These are phyloP conservation scores for Fonsecaea pugnacius DNA, from an alignment of 2,329 filamentous ascomycete genomes.

Conservation along the genomic window DNA sequence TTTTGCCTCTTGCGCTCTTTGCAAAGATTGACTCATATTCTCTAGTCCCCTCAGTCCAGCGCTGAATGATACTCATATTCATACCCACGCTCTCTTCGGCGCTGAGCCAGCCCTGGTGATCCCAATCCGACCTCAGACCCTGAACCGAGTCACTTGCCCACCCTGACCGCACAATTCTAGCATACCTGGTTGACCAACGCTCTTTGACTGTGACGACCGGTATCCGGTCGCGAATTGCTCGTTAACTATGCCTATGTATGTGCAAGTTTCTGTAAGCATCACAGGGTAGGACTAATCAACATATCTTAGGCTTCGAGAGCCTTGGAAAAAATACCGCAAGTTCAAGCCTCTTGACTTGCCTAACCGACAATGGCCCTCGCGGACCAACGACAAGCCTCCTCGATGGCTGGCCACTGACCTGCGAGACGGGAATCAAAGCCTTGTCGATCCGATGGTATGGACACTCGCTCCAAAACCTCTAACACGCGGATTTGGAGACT, in stretches of 20 bases:
- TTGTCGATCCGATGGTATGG: conserved; percentile 87
- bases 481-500: conserved; percentile 4
- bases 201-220: background rate
- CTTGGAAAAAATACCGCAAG: conserved; percentile 54
- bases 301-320: conserved; percentile 51
- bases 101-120: background rate
- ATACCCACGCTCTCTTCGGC: background rate
- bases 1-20: conserved; percentile 14
- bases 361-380: conserved; percentile 76
- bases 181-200: background rate
- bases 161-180: background rate
- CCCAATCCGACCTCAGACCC: background rate
- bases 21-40: conserved; percentile 17
- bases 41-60: background rate
- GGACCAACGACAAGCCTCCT: conserved; percentile 79
- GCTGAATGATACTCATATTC: background rate
- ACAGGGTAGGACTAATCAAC: background rate
- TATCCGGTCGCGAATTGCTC: background rate
- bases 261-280: background rate
- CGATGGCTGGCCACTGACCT: conserved; percentile 89
- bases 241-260: conserved; percentile 26
- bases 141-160: background rate
- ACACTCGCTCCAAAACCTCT: background rate
- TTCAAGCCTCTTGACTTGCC: conserved; percentile 54
- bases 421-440: conserved; percentile 90